These are phyloP conservation scores for Quercus lobata DNA, from an alignment of 331 rosid species.

Conservation along the genomic window DNA sequence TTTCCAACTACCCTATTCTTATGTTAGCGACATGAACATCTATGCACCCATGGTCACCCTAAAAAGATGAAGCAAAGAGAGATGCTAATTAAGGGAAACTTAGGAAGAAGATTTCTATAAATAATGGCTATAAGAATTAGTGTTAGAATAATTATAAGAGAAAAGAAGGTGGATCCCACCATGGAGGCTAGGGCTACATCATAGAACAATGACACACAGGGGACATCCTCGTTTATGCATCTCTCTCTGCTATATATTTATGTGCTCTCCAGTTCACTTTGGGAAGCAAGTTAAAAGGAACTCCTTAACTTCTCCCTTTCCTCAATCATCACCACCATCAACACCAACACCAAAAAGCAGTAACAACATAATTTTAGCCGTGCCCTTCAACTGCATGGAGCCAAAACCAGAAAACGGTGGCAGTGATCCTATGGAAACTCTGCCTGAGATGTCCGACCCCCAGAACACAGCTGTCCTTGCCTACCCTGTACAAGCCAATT, in stretches of 20 bases:
- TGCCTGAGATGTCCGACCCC: conserved; percentile 44
- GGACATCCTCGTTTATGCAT: conserved; percentile 23
- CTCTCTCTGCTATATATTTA: conserved; percentile 41
- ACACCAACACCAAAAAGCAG: conserved; percentile 12
- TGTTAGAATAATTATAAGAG: conserved; percentile 50
- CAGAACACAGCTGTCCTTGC: conserved; percentile 44
- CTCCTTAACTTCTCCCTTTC: conserved; percentile 38
- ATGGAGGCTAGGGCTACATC: conserved; percentile 19
- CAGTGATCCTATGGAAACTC: conserved; percentile 25
- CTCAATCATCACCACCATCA: conserved; percentile 24
- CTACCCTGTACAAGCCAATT: conserved; percentile 40
- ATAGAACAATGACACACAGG: conserved; percentile 21
- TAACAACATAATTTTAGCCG: conserved; percentile 21
- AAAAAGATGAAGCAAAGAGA: conserved; percentile 7
- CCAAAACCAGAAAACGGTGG: conserved; percentile 38
- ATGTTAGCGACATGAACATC: conserved; percentile 1
- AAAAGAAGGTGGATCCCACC: conserved; percentile 65
- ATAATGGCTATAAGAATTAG: conserved; percentile 23
- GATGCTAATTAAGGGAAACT: conserved; percentile 20
- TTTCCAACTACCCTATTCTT: neutral
- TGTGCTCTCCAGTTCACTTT: conserved; percentile 37
- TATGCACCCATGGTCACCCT: conserved; percentile 4
- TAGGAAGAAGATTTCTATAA: neutral
- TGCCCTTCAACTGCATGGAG: conserved; percentile 56
- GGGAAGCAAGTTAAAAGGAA: conserved; percentile 40